These are phyloP conservation scores for Beauveria varroae DNA, from an alignment of 2,329 filamentous ascomycete genomes.

Conservation along the genomic window DNA sequence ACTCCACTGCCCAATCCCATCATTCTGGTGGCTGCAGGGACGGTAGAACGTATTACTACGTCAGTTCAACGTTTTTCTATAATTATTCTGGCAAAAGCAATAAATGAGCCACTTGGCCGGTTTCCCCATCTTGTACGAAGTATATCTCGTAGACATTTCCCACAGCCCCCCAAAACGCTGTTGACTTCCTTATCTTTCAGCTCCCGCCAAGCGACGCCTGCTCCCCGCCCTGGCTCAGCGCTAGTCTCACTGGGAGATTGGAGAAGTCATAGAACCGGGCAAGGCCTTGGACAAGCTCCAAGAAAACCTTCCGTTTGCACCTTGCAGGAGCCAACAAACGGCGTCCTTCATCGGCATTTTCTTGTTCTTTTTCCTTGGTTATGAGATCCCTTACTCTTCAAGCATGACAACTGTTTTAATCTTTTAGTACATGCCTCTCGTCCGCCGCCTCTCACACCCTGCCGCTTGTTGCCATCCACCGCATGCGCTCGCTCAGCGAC, in stretches of 20 bases:
- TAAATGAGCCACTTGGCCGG: no score
- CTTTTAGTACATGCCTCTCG: not conserved
- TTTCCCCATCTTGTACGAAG: no score
- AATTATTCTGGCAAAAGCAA: no score
- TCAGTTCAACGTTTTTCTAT: no score
- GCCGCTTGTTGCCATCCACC: not conserved
- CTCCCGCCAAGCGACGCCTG: not conserved
- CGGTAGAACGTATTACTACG: not conserved
- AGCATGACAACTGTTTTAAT: not conserved
- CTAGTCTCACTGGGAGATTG: conserved; percentile 4
- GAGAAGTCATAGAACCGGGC: not conserved
- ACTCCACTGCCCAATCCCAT: not conserved
- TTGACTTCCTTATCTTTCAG: not conserved
- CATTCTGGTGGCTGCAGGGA: conserved; percentile 5
- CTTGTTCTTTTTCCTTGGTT: not conserved
- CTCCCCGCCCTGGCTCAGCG: conserved; percentile 1
- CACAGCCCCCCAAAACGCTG: not conserved
- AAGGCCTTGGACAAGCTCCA: not conserved
- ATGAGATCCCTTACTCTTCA: no score
- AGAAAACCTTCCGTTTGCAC: conserved; percentile 8
- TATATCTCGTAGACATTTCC: no score
- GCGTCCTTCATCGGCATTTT: not conserved
- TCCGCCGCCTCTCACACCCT: not conserved
- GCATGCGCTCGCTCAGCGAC: not conserved
- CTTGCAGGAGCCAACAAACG: not conserved